Base-by-base conservation (phyloP, 2,329 filamentous ascomycete genomes). In the Alternaria sp. region DNA sequence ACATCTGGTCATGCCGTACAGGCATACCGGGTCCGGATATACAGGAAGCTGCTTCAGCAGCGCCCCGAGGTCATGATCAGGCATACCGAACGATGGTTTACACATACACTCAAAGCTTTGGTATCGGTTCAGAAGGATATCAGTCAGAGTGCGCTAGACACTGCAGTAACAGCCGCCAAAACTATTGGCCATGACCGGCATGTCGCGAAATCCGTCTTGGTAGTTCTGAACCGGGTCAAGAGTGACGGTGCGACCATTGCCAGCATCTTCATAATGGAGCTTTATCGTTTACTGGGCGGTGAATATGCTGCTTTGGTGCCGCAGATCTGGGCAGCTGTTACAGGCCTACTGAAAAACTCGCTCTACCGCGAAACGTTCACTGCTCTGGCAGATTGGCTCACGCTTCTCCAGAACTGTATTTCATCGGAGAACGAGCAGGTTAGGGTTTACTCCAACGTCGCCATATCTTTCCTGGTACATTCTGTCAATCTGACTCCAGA, bases 381-480 rank as follows among this genome's bases (percentile, higher is more conserved):
- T 32, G 87, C 91, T 71, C 88, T 93, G 64, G 86, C 84, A 28
- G 84, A 86, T 6, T 97, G 93, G 91, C 83, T 97, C 8, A 85
- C 86, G 32, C 85, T 97, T 10, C 89, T 97, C 18, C 91, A 97
- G 70, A 85, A 85, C 63, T 95, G 92, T 72, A 93, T 98, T 79
- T 97, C 97, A 74, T 90, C 88, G 67, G 86, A 86, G 54, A 92
- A 97, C 64, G 81, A 85, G 4, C 81, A 85, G 12, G 74, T 78
- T 36, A 45, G 91, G 90, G 45, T 73, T 7, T 89, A 96, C 71
- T 92, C 94, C 22, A 93, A 94, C 71, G 82, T 89, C 57, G 93
- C 93, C 1, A 97, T 94, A 92, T 92, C 92, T 69, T 90, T 92
- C 54, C 88, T 97, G 45, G 86, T 95, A 20, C 97, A 90, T 74